phyloP scores from a whole-genome alignment of 805 yeast species.

The Sungouiozyma intestinalis region DNA sequence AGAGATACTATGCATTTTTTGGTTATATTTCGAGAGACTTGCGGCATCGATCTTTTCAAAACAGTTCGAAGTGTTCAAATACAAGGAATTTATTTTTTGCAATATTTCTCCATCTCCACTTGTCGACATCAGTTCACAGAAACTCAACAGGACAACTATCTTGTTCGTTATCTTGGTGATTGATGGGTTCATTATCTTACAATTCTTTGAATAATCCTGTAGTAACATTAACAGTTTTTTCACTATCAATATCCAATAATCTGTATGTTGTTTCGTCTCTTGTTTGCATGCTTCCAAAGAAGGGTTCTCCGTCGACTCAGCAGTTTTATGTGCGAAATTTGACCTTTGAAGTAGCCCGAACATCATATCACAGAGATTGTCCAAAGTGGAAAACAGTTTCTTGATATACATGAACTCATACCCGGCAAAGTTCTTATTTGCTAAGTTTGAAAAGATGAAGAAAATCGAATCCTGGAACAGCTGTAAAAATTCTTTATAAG shows the following conservation, averaged over 20 bases:
- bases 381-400: constrained; percentile 17
- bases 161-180: constrained; percentile 11
- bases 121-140: not conserved
- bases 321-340: constrained; percentile 5
- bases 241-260: constrained; percentile 11
- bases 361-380: constrained; percentile 17
- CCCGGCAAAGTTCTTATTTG: constrained; percentile 24
- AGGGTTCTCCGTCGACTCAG: not conserved
- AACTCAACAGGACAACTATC: constrained; percentile 8
- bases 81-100: constrained; percentile 1
- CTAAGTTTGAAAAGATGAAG: constrained; percentile 24
- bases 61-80: constrained; percentile 5
- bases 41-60: constrained; percentile 13
- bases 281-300: not conserved
- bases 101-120: not conserved
- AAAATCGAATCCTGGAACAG: constrained; percentile 22
- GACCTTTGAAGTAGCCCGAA: constrained; percentile 20
- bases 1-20: constrained; percentile 19
- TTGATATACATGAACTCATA: constrained; percentile 24
- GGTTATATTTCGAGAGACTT: constrained; percentile 9
- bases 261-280: constrained; percentile 9
- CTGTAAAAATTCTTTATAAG: constrained; percentile 17
- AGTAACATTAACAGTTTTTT: constrained; percentile 21
- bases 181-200: constrained; percentile 14
- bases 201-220: constrained; percentile 24